phyloP scores from a whole-genome alignment of 441 rosid genomes.

The California macrophylla region DNA sequence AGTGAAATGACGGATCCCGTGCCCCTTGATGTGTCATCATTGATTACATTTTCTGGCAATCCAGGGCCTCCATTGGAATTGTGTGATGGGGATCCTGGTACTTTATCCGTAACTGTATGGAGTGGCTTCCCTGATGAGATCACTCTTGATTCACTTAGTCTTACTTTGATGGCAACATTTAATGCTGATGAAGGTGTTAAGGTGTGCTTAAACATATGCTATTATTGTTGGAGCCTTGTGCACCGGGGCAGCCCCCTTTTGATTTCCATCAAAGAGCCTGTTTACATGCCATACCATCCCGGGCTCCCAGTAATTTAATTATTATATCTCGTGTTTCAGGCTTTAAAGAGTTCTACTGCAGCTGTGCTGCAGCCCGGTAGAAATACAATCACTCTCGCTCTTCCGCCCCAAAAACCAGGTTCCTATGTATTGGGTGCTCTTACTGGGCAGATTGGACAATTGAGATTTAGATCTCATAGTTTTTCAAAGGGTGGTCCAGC shows the following conservation, averaged over 20 bases:
- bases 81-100: constrained; percentile 96
- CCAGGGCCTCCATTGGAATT: constrained; percentile 78
- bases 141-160: constrained; percentile 84
- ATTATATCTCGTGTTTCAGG: constrained; percentile 44
- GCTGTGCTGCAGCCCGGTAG: constrained; percentile 63
- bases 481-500: constrained; percentile 95
- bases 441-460: constrained; percentile 86
- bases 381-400: constrained; percentile 54
- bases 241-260: neutral
- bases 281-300: constrained; percentile 5
- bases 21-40: constrained; percentile 85
- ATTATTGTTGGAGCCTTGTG: neutral
- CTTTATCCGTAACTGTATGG: constrained; percentile 80
- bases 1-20: constrained; percentile 92
- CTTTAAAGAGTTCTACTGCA: constrained; percentile 62
- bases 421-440: constrained; percentile 92
- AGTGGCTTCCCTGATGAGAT: constrained; percentile 97
- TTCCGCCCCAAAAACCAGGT: constrained; percentile 93
- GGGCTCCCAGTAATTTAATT: constrained; percentile 10
- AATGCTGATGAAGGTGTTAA: constrained; percentile 85
- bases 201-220: constrained; percentile 37
- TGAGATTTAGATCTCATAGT: constrained; percentile 93
- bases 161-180: constrained; percentile 77
- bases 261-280: neutral
- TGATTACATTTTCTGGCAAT: constrained; percentile 91